Evolutionary conservation across 169 alveolate genomes (phyloP), one percentile per base, ranked within the genome.

Genomic region (Plasmodium gonderi): DNA sequence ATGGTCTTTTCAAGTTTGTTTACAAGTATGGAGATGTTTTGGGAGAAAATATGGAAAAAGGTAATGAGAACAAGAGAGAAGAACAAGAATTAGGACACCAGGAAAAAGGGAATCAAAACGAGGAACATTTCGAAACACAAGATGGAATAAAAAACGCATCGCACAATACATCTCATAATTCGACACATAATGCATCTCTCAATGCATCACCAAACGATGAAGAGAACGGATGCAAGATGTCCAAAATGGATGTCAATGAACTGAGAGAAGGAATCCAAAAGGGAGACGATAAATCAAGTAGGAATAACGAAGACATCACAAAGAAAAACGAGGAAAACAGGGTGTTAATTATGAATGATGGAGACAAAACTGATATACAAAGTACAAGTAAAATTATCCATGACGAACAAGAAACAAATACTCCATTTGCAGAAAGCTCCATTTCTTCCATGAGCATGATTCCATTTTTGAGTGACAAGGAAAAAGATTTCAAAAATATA

Each of bases 1-100:
- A 82, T 29, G 92, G 92, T 6, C 72, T 82, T 36, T 82, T 82
- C 42, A 82, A 82, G 64, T 69, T 17, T 45, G 81, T 82, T 12
- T 82, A 82, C 42, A 80, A 80, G 36, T 80, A 64, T 23, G 44
- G n/a, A 40, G 60, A 80, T n/a, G 14, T 36, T 29, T 20, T 29
- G 9, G 67, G 67, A 20, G 65, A 20, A 1, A 23, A 4, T 7
- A 14, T 4, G 20, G 29, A 7, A 3, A 23, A 42, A 1, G 29
- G 11, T 47, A n/a, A 42, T 11, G 33, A 65, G 14, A 33, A 64
- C 14, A 44, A 80, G 17, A 60, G 68, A 6, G 40, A 33, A 31
- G 69, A 64, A 38, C n/a, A 80, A 14, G 14, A 12, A 75, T 42
- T 38, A 49, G 14, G 17, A 5, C 17, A 64, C 72, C 9, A 23